Percentiles rank a stretch among this genome's conserved stretches.
Evolutionary conservation across 108 stramenopile species (phyloP).

Genomic region (Cyclotella atomus): DNA sequence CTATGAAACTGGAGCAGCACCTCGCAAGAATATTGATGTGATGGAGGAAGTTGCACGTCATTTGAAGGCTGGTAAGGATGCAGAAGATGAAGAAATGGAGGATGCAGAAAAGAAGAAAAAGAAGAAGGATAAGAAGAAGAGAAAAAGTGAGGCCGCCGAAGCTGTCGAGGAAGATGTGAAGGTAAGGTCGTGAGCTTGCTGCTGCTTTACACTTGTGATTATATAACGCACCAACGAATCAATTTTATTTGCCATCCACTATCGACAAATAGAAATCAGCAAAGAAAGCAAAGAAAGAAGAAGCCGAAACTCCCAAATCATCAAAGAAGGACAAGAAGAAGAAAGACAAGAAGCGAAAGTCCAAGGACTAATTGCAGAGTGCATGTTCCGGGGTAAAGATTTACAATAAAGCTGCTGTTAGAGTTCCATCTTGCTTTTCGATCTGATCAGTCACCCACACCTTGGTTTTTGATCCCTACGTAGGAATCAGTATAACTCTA

Average conservation of each 20-base stretch:
- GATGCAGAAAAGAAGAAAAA: constrained; percentile 48
- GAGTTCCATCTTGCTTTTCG: too few species aligned
- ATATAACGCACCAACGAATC: too few species aligned
- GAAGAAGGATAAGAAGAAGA: constrained; percentile 53
- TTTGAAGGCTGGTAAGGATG: constrained; percentile 69
- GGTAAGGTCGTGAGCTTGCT: background rate
- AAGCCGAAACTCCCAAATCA: constrained; percentile 40
- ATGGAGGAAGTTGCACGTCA: constrained; percentile 93
- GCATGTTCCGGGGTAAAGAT: too few species aligned
- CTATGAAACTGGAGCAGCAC: constrained; percentile 98
- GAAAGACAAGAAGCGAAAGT: constrained; percentile 53
- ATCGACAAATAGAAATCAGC: constrained; percentile 14
- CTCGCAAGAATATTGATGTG: constrained; percentile 97
- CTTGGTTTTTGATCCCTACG: background rate
- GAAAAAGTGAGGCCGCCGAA: constrained; percentile 51
- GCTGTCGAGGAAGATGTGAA: constrained; percentile 37
- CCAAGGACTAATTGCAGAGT: constrained; percentile 54
- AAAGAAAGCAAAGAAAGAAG: constrained; percentile 53
- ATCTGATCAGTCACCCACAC: background rate
- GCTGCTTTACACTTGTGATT: too few species aligned
- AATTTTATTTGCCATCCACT: background rate
- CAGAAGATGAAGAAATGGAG: constrained; percentile 45
- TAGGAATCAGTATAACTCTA: background rate
- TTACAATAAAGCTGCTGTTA: too few species aligned
- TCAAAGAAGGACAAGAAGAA: constrained; percentile 38